Evolutionary conservation across 108 stramenopile genomes (phyloP), one percentile per base, ranked within the genome.

Genomic region (Cyclotella atomus): DNA sequence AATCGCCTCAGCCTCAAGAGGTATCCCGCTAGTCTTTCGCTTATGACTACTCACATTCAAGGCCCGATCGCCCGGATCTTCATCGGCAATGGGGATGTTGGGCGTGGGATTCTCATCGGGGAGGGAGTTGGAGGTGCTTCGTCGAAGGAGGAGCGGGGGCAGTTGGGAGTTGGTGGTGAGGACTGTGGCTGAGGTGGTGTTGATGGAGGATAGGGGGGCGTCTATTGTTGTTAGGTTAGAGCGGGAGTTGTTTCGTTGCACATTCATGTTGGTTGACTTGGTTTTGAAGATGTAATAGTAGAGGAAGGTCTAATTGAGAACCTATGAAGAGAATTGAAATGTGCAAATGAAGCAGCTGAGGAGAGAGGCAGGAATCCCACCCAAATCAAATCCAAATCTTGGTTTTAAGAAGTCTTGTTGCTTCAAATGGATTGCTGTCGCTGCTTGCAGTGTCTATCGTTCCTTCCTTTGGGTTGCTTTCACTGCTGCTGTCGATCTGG

Each of bases 11-110:
- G 74, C 65, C 19, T 46, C 59, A 3, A 65, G 35, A 15, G 74
- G 74, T n/a, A 75, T 46, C 1, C 57, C 66, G 1, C 65, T 66
- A 9, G 33, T 33, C 66, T 75, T 75, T n/a, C 59, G 21, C 33
- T 75, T 75, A 59, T 75, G 74, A 2, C 28, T 38, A 34, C 73
- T 75, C 23, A 55, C 54, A 50, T 47, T 52, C 0, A 65, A 30
- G 15, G 50, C 64, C 20, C 55, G 29, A 25, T 66, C 65, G 3
- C 73, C 73, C 5, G 57, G 57, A 0, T 75, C 59, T 24, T 75
- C 66, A 52, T 75, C 74, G 56, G 56, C 74, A 23, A 68, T 47
- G 32, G 73, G 73, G 44, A 75, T 75, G 25, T 32, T 59, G 30
- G 30, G 33, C n/a, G 30, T 32, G 57, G 57, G 57, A n/a, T 59